Conservation (phyloP, 176 grass and related monocot genomes). For the Panicum miliaceum region DNA sequence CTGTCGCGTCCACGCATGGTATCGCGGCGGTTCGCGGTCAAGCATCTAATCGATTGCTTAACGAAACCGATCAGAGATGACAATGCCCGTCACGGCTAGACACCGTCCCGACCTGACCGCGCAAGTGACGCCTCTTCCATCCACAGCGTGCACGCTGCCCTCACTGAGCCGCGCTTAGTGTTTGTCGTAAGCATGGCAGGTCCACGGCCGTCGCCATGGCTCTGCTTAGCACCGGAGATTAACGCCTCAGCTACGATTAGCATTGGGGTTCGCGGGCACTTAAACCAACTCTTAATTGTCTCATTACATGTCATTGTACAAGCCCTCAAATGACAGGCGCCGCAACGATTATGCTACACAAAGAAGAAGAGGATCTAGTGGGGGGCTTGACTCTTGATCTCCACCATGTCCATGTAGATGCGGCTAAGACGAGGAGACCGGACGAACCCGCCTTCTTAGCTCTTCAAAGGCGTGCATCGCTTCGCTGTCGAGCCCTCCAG, state of each 20-base stretch:
- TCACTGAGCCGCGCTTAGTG: neutral
- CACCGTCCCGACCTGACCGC: neutral
- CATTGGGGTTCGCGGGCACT: neutral
- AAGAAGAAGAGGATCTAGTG: neutral
- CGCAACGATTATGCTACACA: neutral
- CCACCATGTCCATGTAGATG: neutral
- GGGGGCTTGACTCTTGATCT: neutral
- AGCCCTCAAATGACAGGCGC: neutral
- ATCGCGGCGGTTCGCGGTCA: neutral
- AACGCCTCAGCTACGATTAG: neutral
- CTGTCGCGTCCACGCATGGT: neutral
- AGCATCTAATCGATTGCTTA: neutral
- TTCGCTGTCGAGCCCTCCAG: constrained; percentile 46
- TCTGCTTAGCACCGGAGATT: too few species aligned
- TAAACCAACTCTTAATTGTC: neutral
- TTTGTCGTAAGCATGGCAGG: neutral
- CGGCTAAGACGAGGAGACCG: neutral
- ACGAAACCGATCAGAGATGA: neutral
- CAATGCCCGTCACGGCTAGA: neutral
- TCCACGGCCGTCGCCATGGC: neutral
- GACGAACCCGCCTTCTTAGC: constrained; percentile 51
- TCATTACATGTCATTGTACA: neutral
- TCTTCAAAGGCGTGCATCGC: constrained; percentile 62
- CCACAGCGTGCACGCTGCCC: neutral
- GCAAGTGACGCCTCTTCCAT: neutral